Evolutionary conservation across 164 flowering plant genomes (phyloP).

Genomic region (Liriodendron chinense): DNA sequence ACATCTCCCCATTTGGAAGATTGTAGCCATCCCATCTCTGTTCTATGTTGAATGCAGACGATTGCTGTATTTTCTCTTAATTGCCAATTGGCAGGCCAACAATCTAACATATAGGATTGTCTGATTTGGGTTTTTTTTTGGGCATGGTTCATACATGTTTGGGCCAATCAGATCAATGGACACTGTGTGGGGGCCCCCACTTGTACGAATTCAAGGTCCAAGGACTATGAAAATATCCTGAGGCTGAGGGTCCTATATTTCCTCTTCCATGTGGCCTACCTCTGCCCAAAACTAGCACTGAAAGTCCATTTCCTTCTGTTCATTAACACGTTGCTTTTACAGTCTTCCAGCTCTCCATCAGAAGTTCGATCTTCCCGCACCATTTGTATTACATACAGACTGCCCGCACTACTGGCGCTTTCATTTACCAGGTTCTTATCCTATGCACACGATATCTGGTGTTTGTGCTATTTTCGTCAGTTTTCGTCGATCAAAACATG

Average conservation of each 20-base stretch:
- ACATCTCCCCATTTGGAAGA: background rate
- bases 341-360: slow-evolving; percentile 94
- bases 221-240: no score
- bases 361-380: slow-evolving; percentile 88
- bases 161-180: background rate
- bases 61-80: background rate
- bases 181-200: no score
- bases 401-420: slow-evolving; percentile 98
- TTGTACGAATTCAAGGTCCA: no score
- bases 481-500: background rate
- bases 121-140: background rate
- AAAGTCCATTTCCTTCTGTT: background rate
- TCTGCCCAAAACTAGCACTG: background rate
- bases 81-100: background rate
- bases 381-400: slow-evolving; percentile 91
- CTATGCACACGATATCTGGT: background rate
- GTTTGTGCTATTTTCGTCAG: background rate
- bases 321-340: slow-evolving; percentile 15
- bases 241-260: background rate
- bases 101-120: background rate
- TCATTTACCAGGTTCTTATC: slow-evolving; percentile 76
- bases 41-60: background rate
- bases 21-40: background rate
- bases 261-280: background rate
- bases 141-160: background rate